phyloP scores from a whole-genome alignment of 2,329 filamentous ascomycete genomes.

The Elsinoe arachidis region DNA sequence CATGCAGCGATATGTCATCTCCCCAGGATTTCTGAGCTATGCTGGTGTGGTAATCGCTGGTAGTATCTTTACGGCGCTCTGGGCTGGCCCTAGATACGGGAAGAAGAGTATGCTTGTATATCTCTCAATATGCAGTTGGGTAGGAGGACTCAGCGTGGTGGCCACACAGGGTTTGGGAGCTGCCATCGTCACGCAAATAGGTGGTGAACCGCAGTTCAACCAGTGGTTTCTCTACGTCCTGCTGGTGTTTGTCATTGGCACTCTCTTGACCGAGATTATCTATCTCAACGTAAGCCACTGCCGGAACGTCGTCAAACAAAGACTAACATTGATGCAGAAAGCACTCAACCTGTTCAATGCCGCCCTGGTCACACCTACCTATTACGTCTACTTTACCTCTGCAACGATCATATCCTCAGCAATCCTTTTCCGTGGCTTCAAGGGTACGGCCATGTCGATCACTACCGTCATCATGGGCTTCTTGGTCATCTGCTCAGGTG shows the following conservation, averaged over 20 bases:
- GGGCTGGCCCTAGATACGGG: conserved; percentile 76
- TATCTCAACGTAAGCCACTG: conserved; percentile 71
- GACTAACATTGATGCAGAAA: conserved; percentile 60
- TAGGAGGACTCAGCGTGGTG: conserved; percentile 89
- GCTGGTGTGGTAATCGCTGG: conserved; percentile 73
- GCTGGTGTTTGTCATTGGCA: conserved; percentile 81
- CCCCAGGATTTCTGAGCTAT: conserved; percentile 79
- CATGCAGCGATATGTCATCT: conserved; percentile 80
- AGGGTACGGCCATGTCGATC: conserved; percentile 71
- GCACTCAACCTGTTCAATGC: conserved; percentile 95
- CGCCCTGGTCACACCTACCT: conserved; percentile 91
- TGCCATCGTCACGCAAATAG: conserved; percentile 78
- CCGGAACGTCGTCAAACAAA: too few relatives aligned
- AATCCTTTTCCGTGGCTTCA: conserved; percentile 87
- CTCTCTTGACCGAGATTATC: conserved; percentile 85
- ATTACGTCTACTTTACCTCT: conserved; percentile 97
- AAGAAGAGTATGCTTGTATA: conserved; percentile 98
- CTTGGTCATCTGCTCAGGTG: conserved; percentile 84
- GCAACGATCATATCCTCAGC: conserved; percentile 91
- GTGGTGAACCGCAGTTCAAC: conserved; percentile 81
- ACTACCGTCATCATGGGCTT: conserved; percentile 89
- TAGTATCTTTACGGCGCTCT: conserved; percentile 63
- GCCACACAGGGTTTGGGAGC: conserved; percentile 87
- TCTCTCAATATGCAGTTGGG: conserved; percentile 88
- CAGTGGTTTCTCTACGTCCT: conserved; percentile 95